Percentiles rank a stretch among this genome's conserved stretches.
Conservation (phyloP, 176 grass and related monocot genomes). For the Bromus sterilis region DNA sequence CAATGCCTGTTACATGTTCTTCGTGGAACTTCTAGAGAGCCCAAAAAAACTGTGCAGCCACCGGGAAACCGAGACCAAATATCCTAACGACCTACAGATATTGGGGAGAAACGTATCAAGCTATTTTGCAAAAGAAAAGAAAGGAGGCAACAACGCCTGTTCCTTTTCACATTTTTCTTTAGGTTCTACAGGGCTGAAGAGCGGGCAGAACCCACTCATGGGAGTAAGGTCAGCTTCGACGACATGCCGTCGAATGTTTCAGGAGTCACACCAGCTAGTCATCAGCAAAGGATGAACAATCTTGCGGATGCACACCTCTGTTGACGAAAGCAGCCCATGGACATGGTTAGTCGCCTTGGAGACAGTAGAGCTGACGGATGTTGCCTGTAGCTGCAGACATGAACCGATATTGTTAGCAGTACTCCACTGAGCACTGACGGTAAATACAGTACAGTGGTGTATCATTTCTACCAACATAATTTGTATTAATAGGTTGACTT, state of each 20-base stretch:
- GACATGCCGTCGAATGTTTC: constrained; percentile 14
- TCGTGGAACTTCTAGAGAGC: constrained; percentile 14
- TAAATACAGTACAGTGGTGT: neutral
- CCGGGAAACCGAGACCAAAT: neutral
- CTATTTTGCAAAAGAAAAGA: neutral
- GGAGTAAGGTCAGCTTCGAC: constrained; percentile 38
- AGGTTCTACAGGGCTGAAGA: constrained; percentile 2
- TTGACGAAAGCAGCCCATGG: neutral
- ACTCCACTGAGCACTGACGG: neutral
- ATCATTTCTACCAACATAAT: neutral
- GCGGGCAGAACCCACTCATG: neutral
- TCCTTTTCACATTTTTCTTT: constrained; percentile 42
- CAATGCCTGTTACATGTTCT: constrained; percentile 20
- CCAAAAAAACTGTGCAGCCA: constrained; percentile 18
- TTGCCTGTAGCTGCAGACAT: constrained; percentile 76
- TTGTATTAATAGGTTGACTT: neutral
- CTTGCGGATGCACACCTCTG: neutral
- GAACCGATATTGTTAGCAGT: neutral
- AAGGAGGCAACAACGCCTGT: neutral
- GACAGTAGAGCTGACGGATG: constrained; percentile 94
- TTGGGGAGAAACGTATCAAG: neutral
- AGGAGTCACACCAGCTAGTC: neutral
- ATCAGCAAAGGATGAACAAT: constrained; percentile 11
- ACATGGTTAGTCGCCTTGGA: constrained; percentile 71
- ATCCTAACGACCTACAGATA: neutral